Percentiles rank a stretch among this genome's conserved stretches.
Conservation (phyloP, 169 alveolate species). For the Plasmodium sp. region DNA sequence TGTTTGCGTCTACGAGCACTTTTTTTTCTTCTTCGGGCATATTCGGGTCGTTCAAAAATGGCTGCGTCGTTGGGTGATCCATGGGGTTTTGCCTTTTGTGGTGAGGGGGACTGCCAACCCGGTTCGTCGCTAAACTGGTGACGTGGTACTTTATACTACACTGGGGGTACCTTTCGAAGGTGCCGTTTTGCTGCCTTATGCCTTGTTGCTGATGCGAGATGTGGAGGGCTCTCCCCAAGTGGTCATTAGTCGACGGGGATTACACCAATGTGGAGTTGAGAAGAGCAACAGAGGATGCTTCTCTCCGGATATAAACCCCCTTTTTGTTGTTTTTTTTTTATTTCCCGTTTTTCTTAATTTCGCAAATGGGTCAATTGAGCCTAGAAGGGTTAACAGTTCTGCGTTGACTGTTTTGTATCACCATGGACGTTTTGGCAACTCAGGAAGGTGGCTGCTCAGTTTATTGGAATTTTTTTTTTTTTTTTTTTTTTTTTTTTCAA, state of each 20-base stretch:
- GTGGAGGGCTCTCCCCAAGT: background rate
- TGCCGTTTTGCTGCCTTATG: background rate
- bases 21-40: slow-evolving; percentile 37
- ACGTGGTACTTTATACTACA: background rate
- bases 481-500: background rate
- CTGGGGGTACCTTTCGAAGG: background rate
- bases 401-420: background rate
- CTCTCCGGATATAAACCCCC: background rate
- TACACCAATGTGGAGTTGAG: background rate
- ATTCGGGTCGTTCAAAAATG: background rate
- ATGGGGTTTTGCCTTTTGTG: background rate
- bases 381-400: background rate
- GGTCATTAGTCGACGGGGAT: background rate
- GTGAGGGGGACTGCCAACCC: background rate
- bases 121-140: background rate
- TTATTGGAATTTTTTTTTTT: background rate
- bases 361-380: background rate
- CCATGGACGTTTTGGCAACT: background rate
- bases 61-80: background rate
- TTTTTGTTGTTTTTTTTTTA: background rate
- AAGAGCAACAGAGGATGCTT: background rate
- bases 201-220: background rate
- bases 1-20: slow-evolving; percentile 51
- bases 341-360: background rate
- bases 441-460: background rate